Conservation (phyloP, 495 filamentous ascomycete genomes). For the Cenococcum geophilum region DNA sequence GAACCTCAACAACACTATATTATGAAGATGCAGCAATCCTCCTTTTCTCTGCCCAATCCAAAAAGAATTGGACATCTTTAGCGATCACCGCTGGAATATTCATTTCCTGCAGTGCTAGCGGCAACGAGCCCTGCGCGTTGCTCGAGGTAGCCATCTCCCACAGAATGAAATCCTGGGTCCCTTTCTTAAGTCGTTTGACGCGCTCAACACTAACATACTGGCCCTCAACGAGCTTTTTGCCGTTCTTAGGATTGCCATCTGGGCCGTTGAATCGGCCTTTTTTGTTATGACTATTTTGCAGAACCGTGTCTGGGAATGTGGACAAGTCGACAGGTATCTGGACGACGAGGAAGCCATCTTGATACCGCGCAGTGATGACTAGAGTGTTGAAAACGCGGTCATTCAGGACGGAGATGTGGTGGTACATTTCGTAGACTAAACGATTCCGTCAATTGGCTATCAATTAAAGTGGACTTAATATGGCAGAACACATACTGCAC, state of each 20-base stretch:
- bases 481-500: conserved; percentile 37
- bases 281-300: conserved; percentile 26
- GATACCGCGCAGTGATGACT: conserved; percentile 38
- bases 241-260: conserved; percentile 4
- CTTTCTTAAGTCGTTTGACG: conserved; percentile 39
- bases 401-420: conserved; percentile 45
- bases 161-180: conserved; percentile 42
- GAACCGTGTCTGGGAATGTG: conserved; percentile 39
- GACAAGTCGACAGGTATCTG: conserved; percentile 42
- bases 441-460: neutral
- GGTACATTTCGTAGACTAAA: conserved; percentile 44
- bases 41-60: conserved; percentile 30
- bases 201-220: conserved; percentile 56
- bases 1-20: no score
- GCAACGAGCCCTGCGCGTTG: conserved; percentile 60
- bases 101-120: conserved; percentile 60
- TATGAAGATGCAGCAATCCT: neutral
- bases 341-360: conserved; percentile 22
- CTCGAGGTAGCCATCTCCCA: conserved; percentile 71
- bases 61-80: conserved; percentile 65
- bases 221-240: conserved; percentile 23
- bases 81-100: conserved; percentile 60
- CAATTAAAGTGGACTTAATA: neutral
- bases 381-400: conserved; percentile 54
- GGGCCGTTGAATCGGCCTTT: conserved; percentile 6